Conservation (phyloP, 305 asterid genomes). For the Ajuga reptans region DNA sequence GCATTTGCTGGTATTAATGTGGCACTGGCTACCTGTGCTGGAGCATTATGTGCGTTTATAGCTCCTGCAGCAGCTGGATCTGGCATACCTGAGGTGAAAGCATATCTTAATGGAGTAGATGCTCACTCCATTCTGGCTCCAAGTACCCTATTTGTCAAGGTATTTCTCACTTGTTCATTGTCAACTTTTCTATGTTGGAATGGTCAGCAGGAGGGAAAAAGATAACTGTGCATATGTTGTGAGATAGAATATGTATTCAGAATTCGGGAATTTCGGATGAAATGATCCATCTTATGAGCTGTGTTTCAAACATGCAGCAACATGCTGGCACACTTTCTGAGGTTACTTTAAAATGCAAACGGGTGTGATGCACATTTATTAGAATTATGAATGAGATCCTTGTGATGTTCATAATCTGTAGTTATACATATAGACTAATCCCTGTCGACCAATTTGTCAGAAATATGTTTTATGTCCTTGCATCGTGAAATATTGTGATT, state of each 20-base stretch:
- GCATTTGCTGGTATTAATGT: slow-evolving; percentile 58
- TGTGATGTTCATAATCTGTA: background rate
- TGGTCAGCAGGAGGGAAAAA: background rate
- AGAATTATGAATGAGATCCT: slow-evolving; percentile 10
- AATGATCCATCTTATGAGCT: background rate
- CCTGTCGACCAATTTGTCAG: background rate
- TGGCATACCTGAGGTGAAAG: slow-evolving; percentile 97
- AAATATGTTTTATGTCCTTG: background rate
- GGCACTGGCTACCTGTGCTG: slow-evolving; percentile 65
- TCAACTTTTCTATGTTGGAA: slow-evolving; percentile 4
- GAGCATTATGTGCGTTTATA: slow-evolving; percentile 60
- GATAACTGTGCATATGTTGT: background rate
- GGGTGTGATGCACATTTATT: background rate
- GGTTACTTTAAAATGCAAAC: slow-evolving; percentile 7
- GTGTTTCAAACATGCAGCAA: background rate
- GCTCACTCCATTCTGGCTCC: slow-evolving; percentile 97
- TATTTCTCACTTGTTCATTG: slow-evolving; percentile 6
- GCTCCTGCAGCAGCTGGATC: slow-evolving; percentile 99
- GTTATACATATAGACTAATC: background rate
- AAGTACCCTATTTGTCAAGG: slow-evolving; percentile 88
- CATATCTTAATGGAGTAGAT: slow-evolving; percentile 86
- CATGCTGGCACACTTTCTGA: background rate
- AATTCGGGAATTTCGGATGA: background rate
- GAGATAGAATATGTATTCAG: background rate
- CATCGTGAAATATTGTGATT: background rate